Conservation (phyloP, 2,329 filamentous ascomycete species). For the Aspergillus nomiae region DNA sequence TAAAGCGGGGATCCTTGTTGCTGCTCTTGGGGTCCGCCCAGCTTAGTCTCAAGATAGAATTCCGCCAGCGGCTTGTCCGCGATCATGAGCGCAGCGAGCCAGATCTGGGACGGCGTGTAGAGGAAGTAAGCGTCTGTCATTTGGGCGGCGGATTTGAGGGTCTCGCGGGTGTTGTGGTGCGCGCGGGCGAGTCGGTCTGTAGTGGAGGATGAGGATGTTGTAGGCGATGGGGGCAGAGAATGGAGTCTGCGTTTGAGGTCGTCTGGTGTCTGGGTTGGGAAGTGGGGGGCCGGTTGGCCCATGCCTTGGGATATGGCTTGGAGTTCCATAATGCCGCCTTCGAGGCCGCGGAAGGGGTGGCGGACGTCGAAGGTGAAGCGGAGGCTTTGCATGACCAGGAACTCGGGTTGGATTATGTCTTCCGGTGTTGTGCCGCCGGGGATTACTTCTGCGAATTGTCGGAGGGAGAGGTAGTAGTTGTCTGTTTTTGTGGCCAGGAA, state of each 20-base stretch:
- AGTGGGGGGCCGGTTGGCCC: slow-evolving; percentile 38
- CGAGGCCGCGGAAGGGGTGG: slow-evolving; percentile 84
- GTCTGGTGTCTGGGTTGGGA: slow-evolving; percentile 32
- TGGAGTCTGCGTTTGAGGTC: slow-evolving; percentile 33
- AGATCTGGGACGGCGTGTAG: slow-evolving; percentile 91
- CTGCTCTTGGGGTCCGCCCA: slow-evolving; percentile 28
- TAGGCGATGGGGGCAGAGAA: slow-evolving; percentile 32
- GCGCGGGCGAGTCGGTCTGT: slow-evolving; percentile 59
- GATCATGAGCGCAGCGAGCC: slow-evolving; percentile 77
- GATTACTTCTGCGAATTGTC: slow-evolving; percentile 69
- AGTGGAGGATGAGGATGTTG: slow-evolving; percentile 29
- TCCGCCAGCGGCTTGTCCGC: slow-evolving; percentile 61
- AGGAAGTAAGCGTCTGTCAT: slow-evolving; percentile 97
- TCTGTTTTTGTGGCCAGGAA: slow-evolving; percentile 96
- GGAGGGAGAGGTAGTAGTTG: slow-evolving; percentile 71
- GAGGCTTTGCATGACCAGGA: slow-evolving; percentile 86
- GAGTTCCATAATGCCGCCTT: slow-evolving; percentile 84
- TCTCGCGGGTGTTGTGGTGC: slow-evolving; percentile 70
- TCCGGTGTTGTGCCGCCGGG: slow-evolving; percentile 73
- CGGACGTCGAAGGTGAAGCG: slow-evolving; percentile 92
- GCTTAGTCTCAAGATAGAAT: slow-evolving; percentile 48
- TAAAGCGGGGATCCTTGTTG: slow-evolving; percentile 26
- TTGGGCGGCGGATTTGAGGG: slow-evolving; percentile 77
- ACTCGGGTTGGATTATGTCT: slow-evolving; percentile 87
- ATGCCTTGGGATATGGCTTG: slow-evolving; percentile 66